Evolutionary conservation across 2,329 filamentous ascomycete species (phyloP).

Genomic region (Cadophora gregata): DNA sequence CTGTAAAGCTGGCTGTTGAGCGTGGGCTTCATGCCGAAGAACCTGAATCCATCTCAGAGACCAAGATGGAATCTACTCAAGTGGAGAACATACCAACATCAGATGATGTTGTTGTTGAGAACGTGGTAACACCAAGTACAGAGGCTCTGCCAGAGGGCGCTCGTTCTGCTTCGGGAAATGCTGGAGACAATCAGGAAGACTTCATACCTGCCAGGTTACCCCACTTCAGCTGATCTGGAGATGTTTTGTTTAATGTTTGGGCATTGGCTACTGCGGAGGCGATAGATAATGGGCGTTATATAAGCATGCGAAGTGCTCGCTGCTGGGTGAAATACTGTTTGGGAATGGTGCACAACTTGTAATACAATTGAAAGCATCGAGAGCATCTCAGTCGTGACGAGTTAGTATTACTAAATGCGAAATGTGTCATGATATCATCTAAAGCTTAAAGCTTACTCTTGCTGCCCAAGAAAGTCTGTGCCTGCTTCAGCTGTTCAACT

Average conservation of each 20-base stretch:
- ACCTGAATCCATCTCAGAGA: slow-evolving; percentile 41
- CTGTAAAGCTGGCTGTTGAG: slow-evolving; percentile 56
- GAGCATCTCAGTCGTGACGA: slow-evolving; percentile 1
- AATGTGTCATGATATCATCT: slow-evolving; percentile 18
- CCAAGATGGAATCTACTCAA: slow-evolving; percentile 29
- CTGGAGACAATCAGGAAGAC: slow-evolving; percentile 40
- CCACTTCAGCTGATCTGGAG: slow-evolving; percentile 51
- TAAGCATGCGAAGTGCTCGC: slow-evolving; percentile 46
- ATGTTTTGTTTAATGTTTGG: neutral
- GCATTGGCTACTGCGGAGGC: slow-evolving; percentile 13
- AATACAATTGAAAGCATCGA: neutral
- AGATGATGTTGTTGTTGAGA: slow-evolving; percentile 9
- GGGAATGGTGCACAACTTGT: slow-evolving; percentile 5
- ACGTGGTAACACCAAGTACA: neutral
- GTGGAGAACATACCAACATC: slow-evolving; percentile 23
- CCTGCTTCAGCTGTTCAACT: slow-evolving; percentile 68
- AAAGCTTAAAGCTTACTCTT: slow-evolving; percentile 47
- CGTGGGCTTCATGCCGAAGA: slow-evolving; percentile 50
- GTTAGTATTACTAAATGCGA: slow-evolving; percentile 12
- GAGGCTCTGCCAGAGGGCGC: slow-evolving; percentile 24
- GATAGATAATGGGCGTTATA: slow-evolving; percentile 36
- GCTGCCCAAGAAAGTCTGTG: slow-evolving; percentile 62
- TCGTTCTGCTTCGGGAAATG: neutral
- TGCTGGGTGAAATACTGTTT: slow-evolving; percentile 31
- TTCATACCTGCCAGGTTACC: slow-evolving; percentile 67